Evolutionary conservation across 306 rosid species (phyloP).

Genomic region (Vigna unguiculata): DNA sequence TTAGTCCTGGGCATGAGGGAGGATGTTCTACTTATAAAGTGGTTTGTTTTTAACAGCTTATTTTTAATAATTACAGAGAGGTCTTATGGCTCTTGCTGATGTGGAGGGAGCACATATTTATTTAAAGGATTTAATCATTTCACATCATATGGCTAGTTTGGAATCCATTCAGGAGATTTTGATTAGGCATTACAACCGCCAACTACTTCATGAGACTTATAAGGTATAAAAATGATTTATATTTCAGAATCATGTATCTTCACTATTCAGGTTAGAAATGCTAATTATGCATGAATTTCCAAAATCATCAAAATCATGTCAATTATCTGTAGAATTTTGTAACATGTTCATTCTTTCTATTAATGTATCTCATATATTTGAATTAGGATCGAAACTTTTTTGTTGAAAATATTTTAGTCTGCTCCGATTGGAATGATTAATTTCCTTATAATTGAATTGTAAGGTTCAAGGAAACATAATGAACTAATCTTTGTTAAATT

Average conservation of each 20-base stretch:
- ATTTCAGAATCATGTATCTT: slow-evolving; percentile 22
- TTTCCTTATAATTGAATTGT: slow-evolving; percentile 7
- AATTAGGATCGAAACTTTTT: not conserved
- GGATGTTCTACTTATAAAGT: not conserved
- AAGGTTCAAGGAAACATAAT: slow-evolving; percentile 12
- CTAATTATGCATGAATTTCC: slow-evolving; percentile 4
- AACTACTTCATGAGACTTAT: slow-evolving; percentile 91
- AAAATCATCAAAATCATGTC: not conserved
- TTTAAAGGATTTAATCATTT: slow-evolving; percentile 77
- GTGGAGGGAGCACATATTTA: slow-evolving; percentile 95
- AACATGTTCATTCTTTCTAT: slow-evolving; percentile 18
- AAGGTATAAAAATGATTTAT: slow-evolving; percentile 60
- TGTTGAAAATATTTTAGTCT: slow-evolving; percentile 9
- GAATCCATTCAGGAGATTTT: slow-evolving; percentile 83
- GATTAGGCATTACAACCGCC: slow-evolving; percentile 84
- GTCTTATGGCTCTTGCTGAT: slow-evolving; percentile 94
- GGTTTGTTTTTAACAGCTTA: slow-evolving; percentile 21
- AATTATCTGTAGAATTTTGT: slow-evolving; percentile 24
- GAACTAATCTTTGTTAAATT: slow-evolving; percentile 17
- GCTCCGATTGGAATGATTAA: slow-evolving; percentile 3
- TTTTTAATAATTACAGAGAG: slow-evolving; percentile 70
- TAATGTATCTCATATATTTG: slow-evolving; percentile 12
- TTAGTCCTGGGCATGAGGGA: not conserved
- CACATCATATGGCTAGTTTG: slow-evolving; percentile 94
- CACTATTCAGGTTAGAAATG: slow-evolving; percentile 15